phyloP scores from a whole-genome alignment of 495 filamentous ascomycete genomes.

The Trichoderma asperelloides region DNA sequence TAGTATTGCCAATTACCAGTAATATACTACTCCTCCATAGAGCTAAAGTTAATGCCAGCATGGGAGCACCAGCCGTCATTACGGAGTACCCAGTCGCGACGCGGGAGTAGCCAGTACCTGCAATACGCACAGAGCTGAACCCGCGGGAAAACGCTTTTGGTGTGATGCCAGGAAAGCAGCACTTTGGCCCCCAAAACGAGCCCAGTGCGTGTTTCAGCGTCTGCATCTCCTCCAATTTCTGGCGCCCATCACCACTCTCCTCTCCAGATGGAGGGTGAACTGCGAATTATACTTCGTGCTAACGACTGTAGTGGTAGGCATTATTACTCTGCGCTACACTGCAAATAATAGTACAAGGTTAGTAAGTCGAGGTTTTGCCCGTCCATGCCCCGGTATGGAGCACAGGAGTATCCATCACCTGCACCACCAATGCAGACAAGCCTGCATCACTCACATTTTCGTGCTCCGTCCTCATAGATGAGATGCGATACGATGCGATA shows the following conservation, averaged over 20 bases:
- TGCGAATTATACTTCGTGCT: not conserved
- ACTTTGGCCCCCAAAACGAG: not conserved
- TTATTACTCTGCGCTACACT: too few relatives aligned
- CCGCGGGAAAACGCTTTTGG: not conserved
- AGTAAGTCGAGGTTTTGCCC: too few relatives aligned
- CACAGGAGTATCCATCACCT: not conserved
- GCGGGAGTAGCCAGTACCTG: not conserved
- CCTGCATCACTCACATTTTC: not conserved
- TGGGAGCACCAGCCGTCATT: too few relatives aligned
- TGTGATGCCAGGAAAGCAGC: not conserved
- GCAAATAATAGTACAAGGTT: too few relatives aligned
- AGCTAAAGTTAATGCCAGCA: too few relatives aligned
- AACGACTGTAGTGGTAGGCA: too few relatives aligned
- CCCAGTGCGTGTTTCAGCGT: conserved; percentile 1
- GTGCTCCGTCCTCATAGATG: not conserved
- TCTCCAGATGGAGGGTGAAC: not conserved
- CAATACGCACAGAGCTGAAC: not conserved
- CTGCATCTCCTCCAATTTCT: not conserved
- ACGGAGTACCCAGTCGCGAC: not conserved
- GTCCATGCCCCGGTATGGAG: too few relatives aligned
- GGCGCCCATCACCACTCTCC: not conserved
- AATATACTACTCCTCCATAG: too few relatives aligned
- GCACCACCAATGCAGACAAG: not conserved
- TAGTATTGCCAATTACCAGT: too few relatives aligned
- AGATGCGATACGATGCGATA: not conserved